Base-by-base conservation (phyloP, 176 grass and related monocot species). In the Hsuehochloa calcarea region DNA sequence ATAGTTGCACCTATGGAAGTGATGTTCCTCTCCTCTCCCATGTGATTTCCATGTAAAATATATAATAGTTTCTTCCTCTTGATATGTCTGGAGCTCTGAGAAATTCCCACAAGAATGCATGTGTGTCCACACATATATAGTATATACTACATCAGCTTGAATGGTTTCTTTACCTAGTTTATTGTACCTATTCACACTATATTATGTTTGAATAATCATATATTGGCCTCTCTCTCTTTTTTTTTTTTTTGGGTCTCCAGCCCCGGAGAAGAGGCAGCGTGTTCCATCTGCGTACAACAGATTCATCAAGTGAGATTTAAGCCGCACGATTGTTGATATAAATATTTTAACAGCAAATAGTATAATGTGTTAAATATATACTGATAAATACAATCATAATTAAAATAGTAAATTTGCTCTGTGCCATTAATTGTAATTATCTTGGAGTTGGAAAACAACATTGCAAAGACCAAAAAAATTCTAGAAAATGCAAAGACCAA, bases 201-300 rank as follows among this genome's bases (percentile, higher is more conserved):
- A 41, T 5, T 65, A 44, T 34, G 22, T 29, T 29, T 2, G 20
- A 4, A 16, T 87, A 74, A 78, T 46, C 2, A 16, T 20, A 61
- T n/a, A 4, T 49, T 35, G 10, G 13, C 20, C 17, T 72, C 31
- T 34, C 31, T 34, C 31, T 34, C 31, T 34, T 3, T 26, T 16
- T 43, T 31, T 77, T 84, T 20, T 47, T 84, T n/a, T n/a, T n/a
- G n/a, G n/a, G 5, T 85, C 54, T 62, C 29, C 82, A 93, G 93
- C 93, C 26, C 91, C 93, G 1, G 93, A 95, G 91, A 98, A 98
- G 75, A 91, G 85, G 38, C 95, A 98, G 27, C 95, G 91, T 64
- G 91, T 93, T 81, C 95, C 95, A 25, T 98, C 95, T 46, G 93
- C 93, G 70, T 98, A 98, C 69, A 98, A 98, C 79, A 87, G 86